Evolutionary conservation across 208 protist genomes (phyloP).

Genomic region (Leishmania gerbilli): DNA sequence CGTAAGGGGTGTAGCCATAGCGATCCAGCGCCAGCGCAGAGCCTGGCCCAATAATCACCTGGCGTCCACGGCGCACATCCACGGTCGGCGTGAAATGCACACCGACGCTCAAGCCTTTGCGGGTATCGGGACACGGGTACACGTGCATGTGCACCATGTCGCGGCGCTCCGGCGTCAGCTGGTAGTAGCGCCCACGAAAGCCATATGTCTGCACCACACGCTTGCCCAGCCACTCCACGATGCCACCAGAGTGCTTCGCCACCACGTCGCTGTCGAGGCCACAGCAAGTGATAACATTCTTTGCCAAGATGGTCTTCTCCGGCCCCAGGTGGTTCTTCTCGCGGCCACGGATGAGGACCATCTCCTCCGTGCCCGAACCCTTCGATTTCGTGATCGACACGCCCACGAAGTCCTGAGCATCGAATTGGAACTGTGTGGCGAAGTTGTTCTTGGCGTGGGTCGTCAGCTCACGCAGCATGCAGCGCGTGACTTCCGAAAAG

Average conservation of each 20-base stretch:
- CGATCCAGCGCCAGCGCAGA: constrained; percentile 70
- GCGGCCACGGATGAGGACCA: constrained; percentile 79
- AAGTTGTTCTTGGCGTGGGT: constrained; percentile 42
- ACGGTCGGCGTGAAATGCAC: constrained; percentile 88
- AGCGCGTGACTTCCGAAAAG: constrained; percentile 74
- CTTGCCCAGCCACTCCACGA: constrained; percentile 49
- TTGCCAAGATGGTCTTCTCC: constrained; percentile 67
- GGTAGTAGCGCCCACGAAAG: constrained; percentile 87
- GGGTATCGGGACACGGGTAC: constrained; percentile 67
- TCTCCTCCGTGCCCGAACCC: constrained; percentile 35
- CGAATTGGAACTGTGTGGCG: constrained; percentile 61
- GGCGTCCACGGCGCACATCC: constrained; percentile 65
- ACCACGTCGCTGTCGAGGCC: constrained; percentile 80
- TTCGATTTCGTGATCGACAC: constrained; percentile 37
- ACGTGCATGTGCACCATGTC: constrained; percentile 74
- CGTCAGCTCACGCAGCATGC: constrained; percentile 69
- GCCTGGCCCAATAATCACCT: constrained; percentile 86
- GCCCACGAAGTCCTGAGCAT: constrained; percentile 78
- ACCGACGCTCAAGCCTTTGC: constrained; percentile 72
- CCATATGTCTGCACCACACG: constrained; percentile 73
- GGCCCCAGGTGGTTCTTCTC: constrained; percentile 75
- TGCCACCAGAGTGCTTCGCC: constrained; percentile 55
- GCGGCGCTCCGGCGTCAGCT: constrained; percentile 57
- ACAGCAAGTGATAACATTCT: constrained; percentile 84
- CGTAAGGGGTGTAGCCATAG: constrained; percentile 87